A percentile compares a stretch with the other conserved stretches of the same genome.
phyloP scores from a whole-genome alignment of 2,329 filamentous ascomycete genomes.

The Cryphonectria radicalis region DNA sequence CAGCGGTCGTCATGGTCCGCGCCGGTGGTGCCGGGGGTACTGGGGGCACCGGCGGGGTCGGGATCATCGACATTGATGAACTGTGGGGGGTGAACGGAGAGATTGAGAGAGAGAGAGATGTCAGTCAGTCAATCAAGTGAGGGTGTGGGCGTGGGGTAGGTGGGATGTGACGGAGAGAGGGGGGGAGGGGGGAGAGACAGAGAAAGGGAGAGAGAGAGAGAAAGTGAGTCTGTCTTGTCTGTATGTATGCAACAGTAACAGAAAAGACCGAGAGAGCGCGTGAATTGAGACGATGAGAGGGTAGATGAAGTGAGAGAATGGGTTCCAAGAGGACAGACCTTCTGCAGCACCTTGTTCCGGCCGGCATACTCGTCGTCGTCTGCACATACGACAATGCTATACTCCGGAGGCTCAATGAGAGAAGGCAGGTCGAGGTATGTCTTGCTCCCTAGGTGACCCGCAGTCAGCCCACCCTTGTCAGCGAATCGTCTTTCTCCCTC shows the following conservation, averaged over 20 bases:
- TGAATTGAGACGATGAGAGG: background rate
- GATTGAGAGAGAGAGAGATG: background rate
- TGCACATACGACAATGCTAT: slow-evolving; percentile 28
- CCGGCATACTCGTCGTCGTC: slow-evolving; percentile 31
- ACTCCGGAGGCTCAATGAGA: slow-evolving; percentile 28
- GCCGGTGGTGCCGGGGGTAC: slow-evolving; percentile 6
- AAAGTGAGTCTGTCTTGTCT: no score
- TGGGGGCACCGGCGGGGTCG: background rate
- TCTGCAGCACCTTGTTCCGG: slow-evolving; percentile 26
- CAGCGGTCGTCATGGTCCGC: slow-evolving; percentile 25
- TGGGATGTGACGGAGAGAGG: background rate
- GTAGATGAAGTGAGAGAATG: background rate
- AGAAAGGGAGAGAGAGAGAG: background rate
- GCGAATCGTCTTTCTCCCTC: background rate
- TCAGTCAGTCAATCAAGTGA: slow-evolving; percentile 12
- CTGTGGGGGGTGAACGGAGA: slow-evolving; percentile 11
- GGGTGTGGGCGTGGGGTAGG: background rate
- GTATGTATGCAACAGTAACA: background rate
- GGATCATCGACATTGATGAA: slow-evolving; percentile 27
- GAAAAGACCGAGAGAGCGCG: background rate
- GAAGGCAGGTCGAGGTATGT: slow-evolving; percentile 30
- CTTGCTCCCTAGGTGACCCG: slow-evolving; percentile 25
- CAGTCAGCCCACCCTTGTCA: slow-evolving; percentile 18
- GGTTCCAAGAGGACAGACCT: slow-evolving; percentile 18
- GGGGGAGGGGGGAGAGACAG: background rate